Conservation (phyloP, 2,329 filamentous ascomycete species). For the Fusarium torreyae region DNA sequence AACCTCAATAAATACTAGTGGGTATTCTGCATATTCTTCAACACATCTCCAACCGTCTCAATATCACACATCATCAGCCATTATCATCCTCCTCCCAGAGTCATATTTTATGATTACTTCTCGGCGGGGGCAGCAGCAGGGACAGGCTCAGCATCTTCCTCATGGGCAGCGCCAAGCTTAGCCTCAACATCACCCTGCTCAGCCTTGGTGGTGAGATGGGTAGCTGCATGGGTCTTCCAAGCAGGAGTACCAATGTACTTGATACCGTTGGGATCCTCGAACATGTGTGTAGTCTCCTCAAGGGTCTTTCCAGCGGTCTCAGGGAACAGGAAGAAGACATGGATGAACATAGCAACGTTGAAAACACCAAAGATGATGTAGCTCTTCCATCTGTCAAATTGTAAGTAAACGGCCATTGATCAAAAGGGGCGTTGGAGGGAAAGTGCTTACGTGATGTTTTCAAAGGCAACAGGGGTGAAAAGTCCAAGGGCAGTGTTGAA, state of each 20-base stretch:
- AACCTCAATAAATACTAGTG: not conserved
- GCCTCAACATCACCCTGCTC: constrained; percentile 45
- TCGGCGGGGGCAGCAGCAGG: not conserved
- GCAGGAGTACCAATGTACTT: constrained; percentile 40
- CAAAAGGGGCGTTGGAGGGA: not conserved
- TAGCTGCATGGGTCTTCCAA: constrained; percentile 42
- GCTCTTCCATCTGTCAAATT: constrained; percentile 26
- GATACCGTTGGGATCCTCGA: constrained; percentile 46
- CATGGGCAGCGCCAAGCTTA: constrained; percentile 24
- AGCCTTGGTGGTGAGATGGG: constrained; percentile 17
- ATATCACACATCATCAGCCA: not conserved
- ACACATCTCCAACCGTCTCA: not conserved
- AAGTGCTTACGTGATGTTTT: constrained; percentile 42
- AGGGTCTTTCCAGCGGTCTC: constrained; percentile 66
- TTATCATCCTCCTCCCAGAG: not conserved
- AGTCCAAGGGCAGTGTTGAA: constrained; percentile 60
- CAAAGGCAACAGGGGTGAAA: constrained; percentile 46
- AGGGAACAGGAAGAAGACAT: constrained; percentile 62
- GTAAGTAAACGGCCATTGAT: not conserved
- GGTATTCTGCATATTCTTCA: not conserved
- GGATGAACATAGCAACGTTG: constrained; percentile 41
- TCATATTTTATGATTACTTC: not conserved
- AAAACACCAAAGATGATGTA: constrained; percentile 44
- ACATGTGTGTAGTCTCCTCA: constrained; percentile 72
- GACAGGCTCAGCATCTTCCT: constrained; percentile 9